Conservation (phyloP, 108 stramenopile species). For the Cyclotella baltica region DNA sequence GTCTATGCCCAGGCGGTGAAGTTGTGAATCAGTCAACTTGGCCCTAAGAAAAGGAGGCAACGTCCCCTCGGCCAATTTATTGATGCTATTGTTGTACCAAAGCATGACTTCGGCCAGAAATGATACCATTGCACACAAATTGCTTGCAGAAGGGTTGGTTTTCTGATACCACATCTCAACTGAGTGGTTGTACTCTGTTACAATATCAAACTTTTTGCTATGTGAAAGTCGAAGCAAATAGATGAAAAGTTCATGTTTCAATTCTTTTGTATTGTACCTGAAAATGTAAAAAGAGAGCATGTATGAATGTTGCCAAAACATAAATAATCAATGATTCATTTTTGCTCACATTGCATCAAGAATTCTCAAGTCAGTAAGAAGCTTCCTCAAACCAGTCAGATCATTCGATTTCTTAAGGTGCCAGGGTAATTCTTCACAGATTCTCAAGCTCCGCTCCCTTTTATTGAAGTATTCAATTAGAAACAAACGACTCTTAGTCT, state of each 20-base stretch:
- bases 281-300: background rate
- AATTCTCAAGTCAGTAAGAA: slow-evolving; percentile 61
- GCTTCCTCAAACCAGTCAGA: slow-evolving; percentile 59
- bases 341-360: slow-evolving; percentile 59
- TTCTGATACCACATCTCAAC: slow-evolving; percentile 59
- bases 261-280: slow-evolving; percentile 40
- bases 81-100: slow-evolving; percentile 53
- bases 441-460: slow-evolving; percentile 50
- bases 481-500: slow-evolving; percentile 43
- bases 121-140: slow-evolving; percentile 44
- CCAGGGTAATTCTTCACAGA: slow-evolving; percentile 85
- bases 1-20: slow-evolving; percentile 38
- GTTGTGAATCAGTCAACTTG: slow-evolving; percentile 19
- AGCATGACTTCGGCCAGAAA: slow-evolving; percentile 64
- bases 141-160: slow-evolving; percentile 52
- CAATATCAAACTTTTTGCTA: slow-evolving; percentile 67
- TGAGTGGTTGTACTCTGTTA: slow-evolving; percentile 60
- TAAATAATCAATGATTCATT: background rate
- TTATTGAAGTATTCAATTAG: slow-evolving; percentile 51
- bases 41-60: slow-evolving; percentile 49
- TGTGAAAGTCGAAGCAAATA: slow-evolving; percentile 49
- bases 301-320: background rate
- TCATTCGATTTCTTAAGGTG: slow-evolving; percentile 69
- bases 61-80: background rate
- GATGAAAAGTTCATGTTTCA: slow-evolving; percentile 60